phyloP scores from a whole-genome alignment of 768 basidiomycete species.

The Omphalotus guepiniiformis region DNA sequence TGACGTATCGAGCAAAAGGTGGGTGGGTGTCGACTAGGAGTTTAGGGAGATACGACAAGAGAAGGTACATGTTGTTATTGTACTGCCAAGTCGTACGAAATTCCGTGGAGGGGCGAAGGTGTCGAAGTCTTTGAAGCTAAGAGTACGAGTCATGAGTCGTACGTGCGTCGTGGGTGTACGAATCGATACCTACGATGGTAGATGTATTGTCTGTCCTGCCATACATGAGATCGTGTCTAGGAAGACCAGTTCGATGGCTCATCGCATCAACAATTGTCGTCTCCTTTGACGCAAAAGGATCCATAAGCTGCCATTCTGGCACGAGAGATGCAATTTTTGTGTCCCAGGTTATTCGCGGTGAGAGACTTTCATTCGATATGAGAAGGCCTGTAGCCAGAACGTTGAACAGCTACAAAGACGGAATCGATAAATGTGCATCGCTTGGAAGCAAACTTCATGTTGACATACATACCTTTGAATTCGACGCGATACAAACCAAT shows the following conservation, averaged over 20 bases:
- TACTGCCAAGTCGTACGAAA: slow-evolving; percentile 27
- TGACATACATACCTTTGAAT: slow-evolving; percentile 22
- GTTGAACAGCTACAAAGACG: slow-evolving; percentile 19
- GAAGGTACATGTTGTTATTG: slow-evolving; percentile 26
- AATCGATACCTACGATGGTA: slow-evolving; percentile 10
- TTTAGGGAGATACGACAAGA: slow-evolving; percentile 25
- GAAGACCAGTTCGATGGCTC: slow-evolving; percentile 17
- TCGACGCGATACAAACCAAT: slow-evolving; percentile 25
- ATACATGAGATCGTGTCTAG: slow-evolving; percentile 16
- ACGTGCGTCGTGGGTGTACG: too few relatives aligned
- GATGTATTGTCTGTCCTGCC: slow-evolving; percentile 9
- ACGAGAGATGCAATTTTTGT: slow-evolving; percentile 20
- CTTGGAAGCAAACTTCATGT: neutral
- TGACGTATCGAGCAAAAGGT: slow-evolving; percentile 22
- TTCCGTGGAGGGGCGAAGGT: slow-evolving; percentile 22
- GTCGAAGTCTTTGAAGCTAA: slow-evolving; percentile 16
- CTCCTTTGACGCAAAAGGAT: slow-evolving; percentile 18
- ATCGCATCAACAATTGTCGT: slow-evolving; percentile 17
- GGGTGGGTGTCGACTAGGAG: slow-evolving; percentile 10
- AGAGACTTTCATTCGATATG: slow-evolving; percentile 22
- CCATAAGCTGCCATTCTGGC: slow-evolving; percentile 22
- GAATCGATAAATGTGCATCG: neutral
- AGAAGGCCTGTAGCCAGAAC: slow-evolving; percentile 22
- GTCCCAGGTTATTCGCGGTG: slow-evolving; percentile 22
- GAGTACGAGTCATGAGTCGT: too few relatives aligned